Base-by-base conservation (phyloP, 257 asterid species). In the Apocynum venetum region DNA sequence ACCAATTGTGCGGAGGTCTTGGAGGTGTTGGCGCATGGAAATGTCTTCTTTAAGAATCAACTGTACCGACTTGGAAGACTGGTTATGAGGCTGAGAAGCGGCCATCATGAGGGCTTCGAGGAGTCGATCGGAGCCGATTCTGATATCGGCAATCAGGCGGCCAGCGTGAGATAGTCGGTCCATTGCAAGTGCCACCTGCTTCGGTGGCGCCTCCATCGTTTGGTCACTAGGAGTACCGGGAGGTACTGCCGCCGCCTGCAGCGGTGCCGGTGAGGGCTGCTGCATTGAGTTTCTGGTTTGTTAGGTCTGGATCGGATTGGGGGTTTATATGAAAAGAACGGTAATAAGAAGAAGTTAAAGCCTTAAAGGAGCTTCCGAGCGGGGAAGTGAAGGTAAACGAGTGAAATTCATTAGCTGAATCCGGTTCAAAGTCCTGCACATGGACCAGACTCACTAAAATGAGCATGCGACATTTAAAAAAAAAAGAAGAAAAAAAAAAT, bases 181-280 rank as follows among this genome's bases (percentile, higher is more conserved):
- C 93, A 94, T 82, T 59, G 98, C 98, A 82, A 89, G 87, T 40
- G 98, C 98, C 82, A 94, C 98, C 89, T 93, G 98, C 88, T 92
- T 94, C 55, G 98, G 98, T 82, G 98, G 97, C 72, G 98, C 98
- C 76, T 90, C 97, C 52, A 83, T 82, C 70, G 79, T 53, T 48
- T 76, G 38, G 4, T 73, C 82, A 8, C 49, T 68, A 46, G 76
- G 56, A 8, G 77, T 41, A 1, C 70, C 56, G 55, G 53, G 41
- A 56, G 75, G 14, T 53, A 46, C 80, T 81, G 83, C 84, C 88
- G 82, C 76, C 59, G 66, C 84, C 71, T 71, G 89, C 47, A 83
- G 77, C 41, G 86, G 78, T 74, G 80, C 81, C 48, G 89, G 76
- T 35, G 89, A 83, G 41, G 86, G 74, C 82, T 85, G 91, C 82